Conservation (phyloP, 31 red algal species). For the Endocladia muricata region DNA sequence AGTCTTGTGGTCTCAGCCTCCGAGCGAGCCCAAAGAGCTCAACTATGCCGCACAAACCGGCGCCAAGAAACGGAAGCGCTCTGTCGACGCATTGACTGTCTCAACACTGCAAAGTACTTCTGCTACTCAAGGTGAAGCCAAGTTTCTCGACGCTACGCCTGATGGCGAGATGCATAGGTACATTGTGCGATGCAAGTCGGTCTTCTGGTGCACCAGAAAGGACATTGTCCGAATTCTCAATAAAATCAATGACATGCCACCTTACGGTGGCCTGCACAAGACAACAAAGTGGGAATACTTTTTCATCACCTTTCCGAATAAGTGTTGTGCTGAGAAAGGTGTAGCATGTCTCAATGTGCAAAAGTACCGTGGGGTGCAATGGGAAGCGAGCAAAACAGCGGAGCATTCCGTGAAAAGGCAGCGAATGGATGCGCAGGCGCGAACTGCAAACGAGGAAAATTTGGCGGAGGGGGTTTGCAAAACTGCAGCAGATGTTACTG, state of each 20-base stretch:
- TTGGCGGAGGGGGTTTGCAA: slow-evolving; percentile 12
- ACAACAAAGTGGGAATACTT: slow-evolving; percentile 55
- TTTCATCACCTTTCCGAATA: slow-evolving; percentile 61
- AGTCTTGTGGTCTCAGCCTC: too few species aligned
- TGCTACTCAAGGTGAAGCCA: too few species aligned
- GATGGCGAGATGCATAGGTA: slow-evolving; percentile 50
- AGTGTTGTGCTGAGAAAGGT: slow-evolving; percentile 29
- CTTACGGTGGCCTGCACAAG: slow-evolving; percentile 61
- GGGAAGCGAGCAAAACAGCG: slow-evolving; percentile 1
- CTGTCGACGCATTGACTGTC: too few species aligned
- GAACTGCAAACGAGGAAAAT: neutral
- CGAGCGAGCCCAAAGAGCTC: too few species aligned
- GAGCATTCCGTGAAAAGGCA: slow-evolving; percentile 47
- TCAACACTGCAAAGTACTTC: too few species aligned
- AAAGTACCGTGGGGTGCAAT: slow-evolving; percentile 21
- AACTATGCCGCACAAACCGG: too few species aligned
- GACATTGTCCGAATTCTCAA: slow-evolving; percentile 34
- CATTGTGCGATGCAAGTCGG: slow-evolving; percentile 38
- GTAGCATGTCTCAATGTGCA: slow-evolving; percentile 21
- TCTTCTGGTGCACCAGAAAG: slow-evolving; percentile 57
- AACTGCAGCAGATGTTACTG: slow-evolving; percentile 71
- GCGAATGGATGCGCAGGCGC: slow-evolving; percentile 25
- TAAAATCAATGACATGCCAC: slow-evolving; percentile 35
- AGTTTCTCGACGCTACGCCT: slow-evolving; percentile 43
- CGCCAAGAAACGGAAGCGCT: too few species aligned